Percentiles rank a stretch among this genome's conserved stretches.
Conservation (phyloP, 345 rosid genomes). For the Sonneratia caseolaris region DNA sequence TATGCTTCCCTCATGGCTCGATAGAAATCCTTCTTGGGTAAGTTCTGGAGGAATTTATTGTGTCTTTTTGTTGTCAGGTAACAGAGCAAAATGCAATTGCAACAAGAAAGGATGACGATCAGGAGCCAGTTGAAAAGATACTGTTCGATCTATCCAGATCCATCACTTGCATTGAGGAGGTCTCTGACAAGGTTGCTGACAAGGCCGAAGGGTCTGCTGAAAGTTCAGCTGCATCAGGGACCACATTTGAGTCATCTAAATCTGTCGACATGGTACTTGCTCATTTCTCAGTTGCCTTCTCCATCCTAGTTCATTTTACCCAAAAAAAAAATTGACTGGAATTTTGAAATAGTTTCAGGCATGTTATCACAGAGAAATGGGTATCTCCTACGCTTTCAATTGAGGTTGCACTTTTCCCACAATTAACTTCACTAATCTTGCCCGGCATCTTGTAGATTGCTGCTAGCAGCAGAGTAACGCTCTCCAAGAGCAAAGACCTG, state of each 20-base stretch:
- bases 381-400: background rate
- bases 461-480: slow-evolving; percentile 10
- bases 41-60: background rate
- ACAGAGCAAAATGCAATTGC: slow-evolving; percentile 3
- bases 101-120: slow-evolving; percentile 4
- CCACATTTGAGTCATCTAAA: slow-evolving; percentile 16
- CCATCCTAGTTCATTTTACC: background rate
- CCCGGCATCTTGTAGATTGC: slow-evolving; percentile 9
- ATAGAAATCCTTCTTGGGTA: background rate
- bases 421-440: background rate
- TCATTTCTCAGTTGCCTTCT: background rate
- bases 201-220: slow-evolving; percentile 17
- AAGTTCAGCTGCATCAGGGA: slow-evolving; percentile 15
- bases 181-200: slow-evolving; percentile 12
- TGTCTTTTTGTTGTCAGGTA: background rate
- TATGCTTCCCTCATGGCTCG: slow-evolving; percentile 5
- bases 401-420: background rate
- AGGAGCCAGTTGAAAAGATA: slow-evolving; percentile 14
- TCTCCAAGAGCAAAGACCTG: slow-evolving; percentile 9
- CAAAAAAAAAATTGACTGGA: background rate
- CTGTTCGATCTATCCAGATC: slow-evolving; percentile 18
- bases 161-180: slow-evolving; percentile 12
- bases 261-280: slow-evolving; percentile 21
- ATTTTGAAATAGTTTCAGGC: background rate
- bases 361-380: background rate